phyloP scores from a whole-genome alignment of 83 land plant genomes.

The Thuja plicata region DNA sequence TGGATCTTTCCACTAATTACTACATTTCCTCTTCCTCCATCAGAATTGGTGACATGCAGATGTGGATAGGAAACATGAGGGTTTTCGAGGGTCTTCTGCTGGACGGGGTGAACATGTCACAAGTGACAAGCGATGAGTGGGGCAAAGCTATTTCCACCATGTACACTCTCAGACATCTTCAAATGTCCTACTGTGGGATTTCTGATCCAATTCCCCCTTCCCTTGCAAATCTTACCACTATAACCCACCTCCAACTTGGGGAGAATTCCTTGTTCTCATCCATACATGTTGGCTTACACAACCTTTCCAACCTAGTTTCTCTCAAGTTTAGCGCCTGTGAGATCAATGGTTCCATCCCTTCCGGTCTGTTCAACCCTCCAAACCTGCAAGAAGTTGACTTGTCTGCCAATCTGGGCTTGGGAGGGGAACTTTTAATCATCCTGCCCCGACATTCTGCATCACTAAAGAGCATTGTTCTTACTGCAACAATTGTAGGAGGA shows the following conservation, averaged over 20 bases:
- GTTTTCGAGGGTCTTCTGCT: too few species aligned
- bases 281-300: background rate
- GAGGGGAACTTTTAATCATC: background rate
- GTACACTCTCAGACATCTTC: background rate
- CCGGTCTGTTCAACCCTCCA: background rate
- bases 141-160: background rate
- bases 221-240: background rate
- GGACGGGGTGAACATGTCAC: too few species aligned
- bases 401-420: background rate
- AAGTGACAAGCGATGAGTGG: background rate
- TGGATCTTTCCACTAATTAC: too few species aligned
- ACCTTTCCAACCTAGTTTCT: background rate
- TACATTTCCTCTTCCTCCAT: too few species aligned
- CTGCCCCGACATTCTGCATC: background rate
- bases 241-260: background rate
- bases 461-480: background rate
- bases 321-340: background rate
- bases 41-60: too few species aligned
- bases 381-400: background rate
- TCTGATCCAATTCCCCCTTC: background rate
- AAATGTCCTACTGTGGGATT: background rate
- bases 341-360: background rate
- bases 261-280: background rate
- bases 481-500: background rate
- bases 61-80: too few species aligned